Percentiles rank a stretch among this genome's conserved stretches.
Conservation (phyloP, 495 filamentous ascomycete species). For the Melanomma pulvis-pyrius region DNA sequence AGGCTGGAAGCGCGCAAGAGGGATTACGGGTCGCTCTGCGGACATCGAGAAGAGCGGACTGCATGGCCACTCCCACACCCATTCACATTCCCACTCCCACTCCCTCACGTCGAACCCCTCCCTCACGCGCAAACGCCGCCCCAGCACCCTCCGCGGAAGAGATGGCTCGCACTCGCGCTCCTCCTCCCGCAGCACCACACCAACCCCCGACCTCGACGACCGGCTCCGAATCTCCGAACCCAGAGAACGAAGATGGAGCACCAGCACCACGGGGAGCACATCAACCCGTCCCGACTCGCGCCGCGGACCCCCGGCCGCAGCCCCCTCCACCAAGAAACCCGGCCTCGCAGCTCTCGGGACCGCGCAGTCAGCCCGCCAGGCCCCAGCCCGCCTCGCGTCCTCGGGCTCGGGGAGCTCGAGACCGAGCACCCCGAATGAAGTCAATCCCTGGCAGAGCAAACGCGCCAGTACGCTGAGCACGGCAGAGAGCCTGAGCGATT, state of each 20-base stretch:
- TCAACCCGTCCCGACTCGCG: conserved; percentile 27
- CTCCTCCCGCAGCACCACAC: conserved; percentile 35
- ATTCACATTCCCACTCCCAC: conserved; percentile 9
- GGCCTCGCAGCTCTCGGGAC: background rate
- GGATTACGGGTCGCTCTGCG: conserved; percentile 4
- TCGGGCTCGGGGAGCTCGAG: conserved; percentile 13
- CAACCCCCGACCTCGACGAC: conserved; percentile 35
- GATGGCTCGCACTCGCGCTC: conserved; percentile 31
- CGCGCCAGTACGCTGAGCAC: conserved; percentile 27
- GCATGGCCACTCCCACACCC: conserved; percentile 11
- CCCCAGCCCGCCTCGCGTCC: background rate
- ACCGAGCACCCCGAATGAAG: conserved; percentile 23
- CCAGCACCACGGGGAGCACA: conserved; percentile 35
- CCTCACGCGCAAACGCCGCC: conserved; percentile 22
- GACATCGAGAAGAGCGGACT: conserved; percentile 26
- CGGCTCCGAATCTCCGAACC: conserved; percentile 7
- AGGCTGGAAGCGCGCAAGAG: conserved; percentile 50
- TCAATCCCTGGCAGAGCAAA: conserved; percentile 25
- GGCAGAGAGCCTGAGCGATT: conserved; percentile 15
- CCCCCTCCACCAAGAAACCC: background rate
- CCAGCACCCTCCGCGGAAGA: conserved; percentile 27
- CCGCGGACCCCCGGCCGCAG: conserved; percentile 7
- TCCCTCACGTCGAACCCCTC: conserved; percentile 15
- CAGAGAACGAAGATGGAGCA: conserved; percentile 38
- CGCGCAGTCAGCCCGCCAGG: background rate